phyloP scores from a whole-genome alignment of 83 land plant genomes.

The Picea engelmannii region DNA sequence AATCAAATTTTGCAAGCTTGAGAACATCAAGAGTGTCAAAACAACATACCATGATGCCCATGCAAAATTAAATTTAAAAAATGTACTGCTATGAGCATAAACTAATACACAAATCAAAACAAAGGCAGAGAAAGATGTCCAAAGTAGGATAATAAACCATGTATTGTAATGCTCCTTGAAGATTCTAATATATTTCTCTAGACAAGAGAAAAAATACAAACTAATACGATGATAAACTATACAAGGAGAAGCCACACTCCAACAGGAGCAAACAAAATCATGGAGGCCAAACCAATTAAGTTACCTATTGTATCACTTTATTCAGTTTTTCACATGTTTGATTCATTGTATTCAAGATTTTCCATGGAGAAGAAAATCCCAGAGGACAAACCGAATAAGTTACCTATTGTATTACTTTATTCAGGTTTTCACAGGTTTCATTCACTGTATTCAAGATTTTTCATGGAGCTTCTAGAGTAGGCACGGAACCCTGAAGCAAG shows the following conservation, averaged over 20 bases:
- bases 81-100: background rate
- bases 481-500: slow-evolving; percentile 25
- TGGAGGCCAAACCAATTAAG: background rate
- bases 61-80: background rate
- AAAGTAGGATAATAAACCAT: too few species aligned
- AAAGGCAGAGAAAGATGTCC: background rate
- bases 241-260: background rate
- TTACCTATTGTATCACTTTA: background rate
- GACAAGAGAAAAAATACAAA: background rate
- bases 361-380: too few species aligned
- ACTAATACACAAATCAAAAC: background rate
- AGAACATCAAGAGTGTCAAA: too few species aligned
- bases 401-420: background rate
- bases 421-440: background rate
- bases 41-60: slow-evolving; percentile 29
- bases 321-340: background rate
- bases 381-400: background rate
- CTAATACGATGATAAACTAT: background rate
- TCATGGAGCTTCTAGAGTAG: too few species aligned
- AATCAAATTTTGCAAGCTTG: too few species aligned
- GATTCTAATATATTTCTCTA: background rate
- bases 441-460: too few species aligned
- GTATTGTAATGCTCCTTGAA: too few species aligned
- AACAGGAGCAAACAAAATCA: background rate
- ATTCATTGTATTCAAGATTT: too few species aligned